A percentile compares a stretch with the other conserved stretches of the same genome.
These are phyloP conservation scores for Coemansia sp. DNA, from an alignment of 192 early-diverging fungal species.

Conservation along the genomic window DNA sequence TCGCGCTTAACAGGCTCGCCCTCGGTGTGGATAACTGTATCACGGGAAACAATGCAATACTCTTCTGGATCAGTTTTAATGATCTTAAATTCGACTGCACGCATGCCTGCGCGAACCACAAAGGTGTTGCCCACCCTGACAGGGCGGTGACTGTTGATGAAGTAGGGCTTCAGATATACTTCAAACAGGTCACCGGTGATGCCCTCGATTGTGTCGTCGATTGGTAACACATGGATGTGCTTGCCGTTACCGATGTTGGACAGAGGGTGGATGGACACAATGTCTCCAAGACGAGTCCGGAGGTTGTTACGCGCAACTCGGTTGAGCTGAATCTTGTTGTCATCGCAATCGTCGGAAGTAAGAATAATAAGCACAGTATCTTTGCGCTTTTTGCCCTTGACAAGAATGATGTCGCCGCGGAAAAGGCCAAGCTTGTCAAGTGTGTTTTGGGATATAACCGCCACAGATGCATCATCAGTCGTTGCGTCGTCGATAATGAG, in stretches of 20 bases:
- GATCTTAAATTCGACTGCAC: constrained; percentile 98
- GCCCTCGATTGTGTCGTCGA: constrained; percentile 98
- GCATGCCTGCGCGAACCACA: constrained; percentile 93
- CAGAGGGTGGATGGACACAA: constrained; percentile 88
- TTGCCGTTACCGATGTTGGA: constrained; percentile 97
- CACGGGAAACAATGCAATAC: constrained; percentile 97
- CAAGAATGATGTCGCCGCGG: constrained; percentile 90
- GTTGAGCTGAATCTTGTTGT: constrained; percentile 92
- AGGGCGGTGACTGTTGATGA: constrained; percentile 96
- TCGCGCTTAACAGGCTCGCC: constrained; percentile 99
- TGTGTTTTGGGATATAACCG: constrained; percentile 83
- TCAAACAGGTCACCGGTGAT: constrained; percentile 98
- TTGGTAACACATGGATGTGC: constrained; percentile 94
- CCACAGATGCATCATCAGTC: constrained; percentile 97
- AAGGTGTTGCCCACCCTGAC: constrained; percentile 94
- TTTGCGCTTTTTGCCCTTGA: constrained; percentile 98
- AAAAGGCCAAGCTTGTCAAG: constrained; percentile 93
- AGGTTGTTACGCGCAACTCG: constrained; percentile 95
- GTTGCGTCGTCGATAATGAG: constrained; percentile 96
- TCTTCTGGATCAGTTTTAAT: constrained; percentile 92
- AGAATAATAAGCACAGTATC: constrained; percentile 96
- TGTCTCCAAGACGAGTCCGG: constrained; percentile 92
- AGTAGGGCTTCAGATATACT: constrained; percentile 97
- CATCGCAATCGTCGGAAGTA: constrained; percentile 87
- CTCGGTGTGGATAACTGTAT: constrained; percentile 98